A percentile compares a stretch with the other conserved stretches of the same genome.
Conservation (phyloP, 768 basidiomycete species). For the Boletus reticulatus region DNA sequence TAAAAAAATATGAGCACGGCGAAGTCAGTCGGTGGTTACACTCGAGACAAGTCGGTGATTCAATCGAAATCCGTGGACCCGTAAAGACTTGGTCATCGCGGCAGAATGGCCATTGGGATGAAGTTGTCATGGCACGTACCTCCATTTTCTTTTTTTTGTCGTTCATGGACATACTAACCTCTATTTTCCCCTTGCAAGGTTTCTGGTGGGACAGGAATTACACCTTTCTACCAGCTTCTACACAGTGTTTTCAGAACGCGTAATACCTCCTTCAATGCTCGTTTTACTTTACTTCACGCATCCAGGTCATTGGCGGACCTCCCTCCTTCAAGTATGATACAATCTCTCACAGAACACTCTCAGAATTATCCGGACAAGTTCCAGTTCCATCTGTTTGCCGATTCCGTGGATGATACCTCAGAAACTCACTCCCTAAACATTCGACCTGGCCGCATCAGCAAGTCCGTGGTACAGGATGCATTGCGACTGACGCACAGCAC, state of each 20-base stretch:
- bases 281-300: constrained; percentile 72
- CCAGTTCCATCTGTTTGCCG: constrained; percentile 61
- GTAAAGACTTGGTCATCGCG: constrained; percentile 58
- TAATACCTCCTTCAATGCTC: constrained; percentile 37
- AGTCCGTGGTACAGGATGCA: constrained; percentile 43
- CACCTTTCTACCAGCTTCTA: constrained; percentile 81
- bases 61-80: constrained; percentile 75
- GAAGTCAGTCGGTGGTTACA: constrained; percentile 86
- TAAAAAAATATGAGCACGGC: constrained; percentile 74
- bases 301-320: constrained; percentile 61
- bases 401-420: constrained; percentile 32
- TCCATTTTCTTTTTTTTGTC: neutral
- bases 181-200: constrained; percentile 48
- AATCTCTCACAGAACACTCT: constrained; percentile 50
- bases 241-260: constrained; percentile 45
- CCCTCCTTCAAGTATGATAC: constrained; percentile 63
- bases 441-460: constrained; percentile 54
- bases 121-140: constrained; percentile 66
- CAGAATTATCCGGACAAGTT: constrained; percentile 53
- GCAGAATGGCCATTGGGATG: constrained; percentile 66
- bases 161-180: neutral
- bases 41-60: constrained; percentile 61
- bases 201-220: constrained; percentile 85
- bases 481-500: constrained; percentile 30
- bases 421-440: constrained; percentile 27